Base-by-base conservation (phyloP, 164 flowering plant genomes). In the Aristolochia californica region DNA sequence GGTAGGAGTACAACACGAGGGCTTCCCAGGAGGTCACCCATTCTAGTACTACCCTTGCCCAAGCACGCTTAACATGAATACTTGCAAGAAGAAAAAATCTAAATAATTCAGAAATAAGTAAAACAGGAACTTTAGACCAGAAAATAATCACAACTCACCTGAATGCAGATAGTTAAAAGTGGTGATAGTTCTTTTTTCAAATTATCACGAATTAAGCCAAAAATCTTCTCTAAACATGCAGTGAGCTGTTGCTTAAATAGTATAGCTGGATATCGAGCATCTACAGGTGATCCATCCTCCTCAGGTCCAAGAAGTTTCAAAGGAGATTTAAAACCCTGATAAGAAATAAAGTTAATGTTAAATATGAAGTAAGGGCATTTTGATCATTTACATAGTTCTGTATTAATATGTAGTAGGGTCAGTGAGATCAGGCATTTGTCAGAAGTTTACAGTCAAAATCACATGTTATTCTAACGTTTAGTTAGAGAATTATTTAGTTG, bases 181-280 rank as follows among this genome's bases (percentile, higher is more conserved):
- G 91, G 95, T 15, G 83, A 73, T 56, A 91, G 74, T 72, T 91
- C 98, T 63, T 85, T 91, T 75, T 91, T 91, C 73, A 83, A 65
- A 72, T 84, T 86, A 77, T 88, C 96, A 22, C 98, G 84, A 51
- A 91, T 84, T 72, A 86, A 68, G 48, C 98, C 96, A 75, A 84
- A 91, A 30, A 88, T 88, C 78, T 83, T 91, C 74, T 88, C 96
- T 27, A 88, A 91, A 63, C 83, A 83, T 49, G 96, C 95, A 64
- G 96, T 88, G 68, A 91, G 70, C 58, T 88, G 96, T 62, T 91
- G 98, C 62, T 88, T 91, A 58, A 91, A 91, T 1, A 91, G 69
- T 60, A 91, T 72, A 50, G 98, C 95, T 22, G 98, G 98, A 70
- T 88, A 91, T 57, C 84, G 77, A 23, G 90, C 98, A 61, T 91